These are phyloP conservation scores for Syncephalis fuscata DNA, from an alignment of 371 early-diverging fungal species.

Conservation along the genomic window DNA sequence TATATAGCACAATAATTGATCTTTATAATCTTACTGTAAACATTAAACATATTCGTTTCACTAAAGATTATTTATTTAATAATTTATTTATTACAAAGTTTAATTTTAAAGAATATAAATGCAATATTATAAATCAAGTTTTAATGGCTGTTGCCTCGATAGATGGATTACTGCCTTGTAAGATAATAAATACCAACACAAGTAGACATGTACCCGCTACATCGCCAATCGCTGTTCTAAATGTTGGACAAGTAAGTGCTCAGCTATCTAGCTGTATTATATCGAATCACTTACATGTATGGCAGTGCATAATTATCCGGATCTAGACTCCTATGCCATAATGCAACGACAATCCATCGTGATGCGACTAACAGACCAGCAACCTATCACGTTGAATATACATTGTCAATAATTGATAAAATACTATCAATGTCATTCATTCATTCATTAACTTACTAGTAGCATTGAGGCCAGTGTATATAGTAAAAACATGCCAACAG, in stretches of 20 bases:
- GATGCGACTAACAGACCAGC: conserved; percentile 24
- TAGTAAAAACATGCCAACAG: neutral
- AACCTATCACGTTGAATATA: conserved; percentile 20
- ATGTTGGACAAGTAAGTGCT: no score
- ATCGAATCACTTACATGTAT: conserved; percentile 27
- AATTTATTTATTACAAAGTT: no score
- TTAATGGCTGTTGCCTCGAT: no score
- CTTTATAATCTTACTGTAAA: no score
- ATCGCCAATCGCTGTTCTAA: conserved; percentile 13
- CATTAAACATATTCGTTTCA: no score
- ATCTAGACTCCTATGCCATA: conserved; percentile 58
- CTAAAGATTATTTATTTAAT: no score
- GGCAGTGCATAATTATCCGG: conserved; percentile 78
- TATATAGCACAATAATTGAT: no score
- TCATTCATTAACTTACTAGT: neutral
- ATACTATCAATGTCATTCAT: no score
- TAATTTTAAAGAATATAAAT: no score
- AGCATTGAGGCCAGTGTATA: conserved; percentile 11
- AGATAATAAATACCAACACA: conserved; percentile 6
- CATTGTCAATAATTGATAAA: conserved; percentile 15
- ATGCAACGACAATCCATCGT: conserved; percentile 26
- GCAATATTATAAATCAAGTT: no score
- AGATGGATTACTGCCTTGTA: no score
- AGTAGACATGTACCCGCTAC: conserved; percentile 21
- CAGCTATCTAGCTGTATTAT: no score